Evolutionary conservation across 2,329 filamentous ascomycete species (phyloP).

Genomic region (Verticillium alfalfae): DNA sequence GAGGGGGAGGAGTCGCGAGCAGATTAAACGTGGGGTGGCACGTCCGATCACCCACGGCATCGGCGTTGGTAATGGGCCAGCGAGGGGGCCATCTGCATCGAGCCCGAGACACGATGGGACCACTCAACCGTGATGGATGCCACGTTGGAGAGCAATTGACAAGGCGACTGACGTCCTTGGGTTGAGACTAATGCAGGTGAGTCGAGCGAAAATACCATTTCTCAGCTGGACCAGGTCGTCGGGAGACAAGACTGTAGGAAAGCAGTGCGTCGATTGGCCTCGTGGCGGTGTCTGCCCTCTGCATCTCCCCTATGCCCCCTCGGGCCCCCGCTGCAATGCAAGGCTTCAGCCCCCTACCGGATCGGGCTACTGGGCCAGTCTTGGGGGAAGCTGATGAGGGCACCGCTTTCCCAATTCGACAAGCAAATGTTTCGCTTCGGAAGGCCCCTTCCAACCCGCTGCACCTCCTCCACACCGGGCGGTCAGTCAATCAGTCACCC

Average conservation of each 20-base stretch:
- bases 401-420: conserved; percentile 7
- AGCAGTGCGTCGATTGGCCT: conserved; percentile 7
- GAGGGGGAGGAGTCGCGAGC: not conserved
- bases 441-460: not conserved
- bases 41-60: not conserved
- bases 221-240: conserved; percentile 5
- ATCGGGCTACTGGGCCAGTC: conserved; percentile 7
- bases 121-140: not conserved
- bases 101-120: not conserved
- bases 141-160: not conserved
- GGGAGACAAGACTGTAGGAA: conserved; percentile 2
- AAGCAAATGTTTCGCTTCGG: not conserved
- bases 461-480: not conserved
- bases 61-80: not conserved
- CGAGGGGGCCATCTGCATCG: not conserved
- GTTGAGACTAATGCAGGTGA: not conserved
- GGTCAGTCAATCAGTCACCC: no score
- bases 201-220: not conserved
- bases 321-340: conserved; percentile 5
- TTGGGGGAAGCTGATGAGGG: conserved; percentile 8
- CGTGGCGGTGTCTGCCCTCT: conserved; percentile 2
- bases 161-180: not conserved
- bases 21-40: not conserved
- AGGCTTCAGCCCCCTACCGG: conserved; percentile 8
- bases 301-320: not conserved